These are phyloP conservation scores for Curvularia eragrostidis DNA, from an alignment of 2,329 filamentous ascomycete genomes.

Conservation along the genomic window DNA sequence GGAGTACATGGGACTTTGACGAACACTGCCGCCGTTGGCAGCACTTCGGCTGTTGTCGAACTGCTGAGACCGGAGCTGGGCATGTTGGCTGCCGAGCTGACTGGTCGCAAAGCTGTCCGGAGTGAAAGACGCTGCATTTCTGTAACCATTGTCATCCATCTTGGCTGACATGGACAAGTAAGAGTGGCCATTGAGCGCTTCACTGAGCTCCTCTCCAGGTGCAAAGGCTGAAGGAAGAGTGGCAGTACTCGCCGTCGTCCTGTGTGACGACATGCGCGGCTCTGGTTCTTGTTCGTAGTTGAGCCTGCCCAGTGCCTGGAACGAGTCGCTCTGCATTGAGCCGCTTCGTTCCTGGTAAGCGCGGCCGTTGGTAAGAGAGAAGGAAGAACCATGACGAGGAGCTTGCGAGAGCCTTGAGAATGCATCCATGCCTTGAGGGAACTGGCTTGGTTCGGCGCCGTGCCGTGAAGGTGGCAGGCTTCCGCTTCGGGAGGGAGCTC, in stretches of 20 bases:
- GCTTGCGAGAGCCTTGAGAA: slow-evolving; percentile 39
- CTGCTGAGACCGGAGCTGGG: slow-evolving; percentile 48
- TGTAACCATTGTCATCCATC: slow-evolving; percentile 28
- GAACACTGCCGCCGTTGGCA: slow-evolving; percentile 52
- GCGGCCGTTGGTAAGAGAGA: slow-evolving; percentile 56
- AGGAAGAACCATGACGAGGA: slow-evolving; percentile 57
- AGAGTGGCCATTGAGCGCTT: slow-evolving; percentile 33
- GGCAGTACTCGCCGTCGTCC: slow-evolving; percentile 43
- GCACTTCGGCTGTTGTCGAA: slow-evolving; percentile 53
- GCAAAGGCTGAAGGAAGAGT: slow-evolving; percentile 33
- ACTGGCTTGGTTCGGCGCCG: slow-evolving; percentile 50
- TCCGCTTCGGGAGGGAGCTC: slow-evolving; percentile 59
- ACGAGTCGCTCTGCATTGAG: slow-evolving; percentile 49
- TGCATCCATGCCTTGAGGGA: slow-evolving; percentile 37
- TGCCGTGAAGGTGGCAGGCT: slow-evolving; percentile 65
- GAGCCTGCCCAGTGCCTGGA: slow-evolving; percentile 45
- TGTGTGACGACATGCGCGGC: slow-evolving; percentile 40
- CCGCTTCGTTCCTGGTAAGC: slow-evolving; percentile 48
- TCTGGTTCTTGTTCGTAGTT: slow-evolving; percentile 47
- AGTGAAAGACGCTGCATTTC: slow-evolving; percentile 41
- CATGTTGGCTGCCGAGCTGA: slow-evolving; percentile 30
- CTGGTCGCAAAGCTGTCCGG: slow-evolving; percentile 45
- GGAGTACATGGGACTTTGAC: slow-evolving; percentile 58
- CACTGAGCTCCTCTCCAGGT: slow-evolving; percentile 30
- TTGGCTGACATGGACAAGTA: slow-evolving; percentile 33